These are phyloP conservation scores for Betula pendula DNA, from an alignment of 306 rosid genomes.

Conservation along the genomic window DNA sequence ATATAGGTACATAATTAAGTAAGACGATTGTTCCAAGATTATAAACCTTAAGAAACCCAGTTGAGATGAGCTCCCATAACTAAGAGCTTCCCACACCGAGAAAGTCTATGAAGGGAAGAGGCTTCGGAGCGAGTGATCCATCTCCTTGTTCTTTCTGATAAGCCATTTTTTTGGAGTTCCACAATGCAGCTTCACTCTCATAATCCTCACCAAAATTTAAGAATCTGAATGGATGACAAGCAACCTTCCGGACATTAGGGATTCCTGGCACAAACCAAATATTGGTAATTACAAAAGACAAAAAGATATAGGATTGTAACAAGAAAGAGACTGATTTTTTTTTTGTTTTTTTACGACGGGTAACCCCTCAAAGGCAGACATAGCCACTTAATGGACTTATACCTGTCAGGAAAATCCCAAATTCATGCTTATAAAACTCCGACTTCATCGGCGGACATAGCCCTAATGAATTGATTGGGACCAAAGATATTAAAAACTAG, in stretches of 20 bases:
- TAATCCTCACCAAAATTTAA: slow-evolving; percentile 12
- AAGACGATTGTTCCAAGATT: too few species aligned
- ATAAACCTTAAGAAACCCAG: background rate
- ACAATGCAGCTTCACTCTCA: background rate
- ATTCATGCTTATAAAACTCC: too few species aligned
- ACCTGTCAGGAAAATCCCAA: too few species aligned
- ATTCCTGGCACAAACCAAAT: slow-evolving; percentile 31
- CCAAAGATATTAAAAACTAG: too few species aligned
- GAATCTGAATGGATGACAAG: slow-evolving; percentile 21
- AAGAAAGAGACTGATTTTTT: slow-evolving; percentile 12
- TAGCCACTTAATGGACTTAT: too few species aligned
- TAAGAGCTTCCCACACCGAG: slow-evolving; percentile 54
- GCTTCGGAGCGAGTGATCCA: slow-evolving; percentile 22
- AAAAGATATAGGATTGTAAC: background rate
- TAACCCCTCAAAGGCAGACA: too few species aligned
- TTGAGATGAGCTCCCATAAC: background rate
- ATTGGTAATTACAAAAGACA: background rate
- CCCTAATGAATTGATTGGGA: too few species aligned
- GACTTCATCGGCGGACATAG: too few species aligned
- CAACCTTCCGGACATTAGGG: slow-evolving; percentile 31
- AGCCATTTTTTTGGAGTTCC: background rate
- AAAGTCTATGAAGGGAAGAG: slow-evolving; percentile 57
- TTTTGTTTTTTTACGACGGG: too few species aligned
- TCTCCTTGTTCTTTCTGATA: slow-evolving; percentile 15
- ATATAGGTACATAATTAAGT: background rate